phyloP scores from a whole-genome alignment of 495 filamentous ascomycete genomes.

The Aspergillus avenaceus region DNA sequence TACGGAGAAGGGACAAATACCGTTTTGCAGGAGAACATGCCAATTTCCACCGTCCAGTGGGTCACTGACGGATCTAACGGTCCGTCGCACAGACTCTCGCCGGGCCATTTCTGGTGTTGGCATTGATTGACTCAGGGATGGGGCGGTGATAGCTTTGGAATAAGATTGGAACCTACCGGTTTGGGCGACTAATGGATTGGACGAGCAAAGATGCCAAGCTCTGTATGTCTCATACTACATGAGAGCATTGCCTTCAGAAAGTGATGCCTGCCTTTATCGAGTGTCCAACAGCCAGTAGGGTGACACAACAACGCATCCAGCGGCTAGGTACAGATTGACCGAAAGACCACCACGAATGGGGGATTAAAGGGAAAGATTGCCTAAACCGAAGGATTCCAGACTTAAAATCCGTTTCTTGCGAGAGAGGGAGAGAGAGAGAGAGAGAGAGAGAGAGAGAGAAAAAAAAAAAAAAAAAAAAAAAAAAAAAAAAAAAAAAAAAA shows the following conservation, averaged over 20 bases:
- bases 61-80: background rate
- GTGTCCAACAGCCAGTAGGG: background rate
- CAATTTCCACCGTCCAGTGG: background rate
- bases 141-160: background rate
- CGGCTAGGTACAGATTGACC: slow-evolving; percentile 19
- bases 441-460: too few species aligned
- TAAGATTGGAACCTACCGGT: background rate
- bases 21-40: too few species aligned
- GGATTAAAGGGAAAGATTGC: slow-evolving; percentile 12
- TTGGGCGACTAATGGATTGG: background rate
- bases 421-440: too few species aligned
- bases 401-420: too few species aligned
- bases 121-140: background rate
- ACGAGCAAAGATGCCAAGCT: background rate
- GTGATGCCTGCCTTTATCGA: background rate
- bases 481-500: background rate
- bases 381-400: background rate
- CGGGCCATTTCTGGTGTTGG: background rate
- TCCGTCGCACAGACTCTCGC: background rate
- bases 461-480: background rate
- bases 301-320: slow-evolving; percentile 23
- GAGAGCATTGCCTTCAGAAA: background rate
- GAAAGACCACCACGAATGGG: slow-evolving; percentile 20
- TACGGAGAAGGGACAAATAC: background rate
- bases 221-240: background rate